A percentile compares a stretch with the other conserved stretches of the same genome.
These are phyloP conservation scores for Biscutella laevigata DNA, from an alignment of 441 rosid genomes.

Conservation along the genomic window DNA sequence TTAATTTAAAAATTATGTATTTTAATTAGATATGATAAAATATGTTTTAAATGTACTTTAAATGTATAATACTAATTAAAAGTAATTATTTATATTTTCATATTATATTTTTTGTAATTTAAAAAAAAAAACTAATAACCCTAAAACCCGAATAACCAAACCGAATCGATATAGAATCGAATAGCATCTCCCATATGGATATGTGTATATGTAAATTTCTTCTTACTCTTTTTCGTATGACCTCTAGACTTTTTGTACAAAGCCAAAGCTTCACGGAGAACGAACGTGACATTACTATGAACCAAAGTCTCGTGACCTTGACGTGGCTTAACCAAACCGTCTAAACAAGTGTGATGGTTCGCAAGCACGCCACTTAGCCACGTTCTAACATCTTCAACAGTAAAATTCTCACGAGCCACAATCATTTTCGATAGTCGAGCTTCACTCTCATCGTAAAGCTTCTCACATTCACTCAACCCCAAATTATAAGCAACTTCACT, in stretches of 20 bases:
- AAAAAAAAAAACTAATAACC: too few species aligned
- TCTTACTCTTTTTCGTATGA: constrained; percentile 27
- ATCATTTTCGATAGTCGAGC: constrained; percentile 33
- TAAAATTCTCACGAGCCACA: constrained; percentile 20
- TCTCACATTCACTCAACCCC: constrained; percentile 41
- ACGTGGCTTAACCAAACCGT: constrained; percentile 38
- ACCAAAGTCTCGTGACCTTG: constrained; percentile 4
- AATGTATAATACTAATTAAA: too few species aligned
- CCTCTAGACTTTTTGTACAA: constrained; percentile 22
- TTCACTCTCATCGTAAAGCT: constrained; percentile 47
- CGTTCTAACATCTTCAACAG: constrained; percentile 39
- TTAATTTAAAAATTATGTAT: too few species aligned
- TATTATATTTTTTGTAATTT: too few species aligned
- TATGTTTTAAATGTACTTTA: too few species aligned
- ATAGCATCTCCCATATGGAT: too few species aligned
- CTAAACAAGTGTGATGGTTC: constrained; percentile 55
- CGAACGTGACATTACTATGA: constrained; percentile 33
- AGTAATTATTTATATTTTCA: too few species aligned
- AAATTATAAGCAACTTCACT: constrained; percentile 2
- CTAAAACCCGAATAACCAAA: too few species aligned
- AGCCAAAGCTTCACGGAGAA: constrained; percentile 40
- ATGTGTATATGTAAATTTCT: not conserved
- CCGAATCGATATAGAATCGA: too few species aligned
- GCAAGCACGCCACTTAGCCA: constrained; percentile 61
- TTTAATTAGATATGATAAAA: too few species aligned